Evolutionary conservation across 2,329 filamentous ascomycete genomes (phyloP), one percentile per base, ranked within the genome.

Genomic region (Lasiodiplodia citricola): DNA sequence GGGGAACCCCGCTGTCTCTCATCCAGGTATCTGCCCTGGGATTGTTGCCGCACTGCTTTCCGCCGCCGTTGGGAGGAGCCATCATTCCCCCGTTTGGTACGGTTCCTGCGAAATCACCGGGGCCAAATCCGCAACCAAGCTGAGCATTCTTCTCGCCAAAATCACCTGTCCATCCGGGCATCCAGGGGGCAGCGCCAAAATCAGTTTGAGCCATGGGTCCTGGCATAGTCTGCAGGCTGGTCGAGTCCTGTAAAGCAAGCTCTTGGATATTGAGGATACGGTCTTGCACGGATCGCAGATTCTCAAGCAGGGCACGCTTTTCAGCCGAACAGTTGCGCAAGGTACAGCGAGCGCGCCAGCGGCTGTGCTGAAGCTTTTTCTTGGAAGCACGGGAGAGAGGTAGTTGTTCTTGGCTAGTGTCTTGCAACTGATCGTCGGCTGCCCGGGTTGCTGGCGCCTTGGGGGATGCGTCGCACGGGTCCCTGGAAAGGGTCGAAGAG

Each of bases 341-440:
- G 6, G 67, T 56, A 5, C 57, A 23, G 18, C 58, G 57, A 60
- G 58, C 67, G 16, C 67, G 67, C 67, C 67, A 68, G 67, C 67
- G 67, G n/a, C 31, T 64, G 37, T 68, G 58, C 28, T 68, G 57
- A 23, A 68, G 51, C 28, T 64, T 68, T 60, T 68, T 68, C 37
- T 57, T 68, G 18, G 50, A 47, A 8, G 57, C 25, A n/a, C 66
- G 66, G 8, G 41, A 31, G 18, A 68, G 66, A 3, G 31, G 37
- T 2, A 41, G 66, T 38, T 50, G 31, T 11, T 38, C 21, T 16
- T 54, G 64, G n/a, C 11, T 55, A 23, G 18, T 67, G 31, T 38
- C n/a, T 21, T 50, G 21, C 66, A 37, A 44, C 47, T 52, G 44
- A 64, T 52, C 14, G 60, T 64, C 44, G 50, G 56, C 55, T 13